A percentile compares a stretch with the other conserved stretches of the same genome.
phyloP scores from a whole-genome alignment of 495 filamentous ascomycete species.

The Letharia lupina region DNA sequence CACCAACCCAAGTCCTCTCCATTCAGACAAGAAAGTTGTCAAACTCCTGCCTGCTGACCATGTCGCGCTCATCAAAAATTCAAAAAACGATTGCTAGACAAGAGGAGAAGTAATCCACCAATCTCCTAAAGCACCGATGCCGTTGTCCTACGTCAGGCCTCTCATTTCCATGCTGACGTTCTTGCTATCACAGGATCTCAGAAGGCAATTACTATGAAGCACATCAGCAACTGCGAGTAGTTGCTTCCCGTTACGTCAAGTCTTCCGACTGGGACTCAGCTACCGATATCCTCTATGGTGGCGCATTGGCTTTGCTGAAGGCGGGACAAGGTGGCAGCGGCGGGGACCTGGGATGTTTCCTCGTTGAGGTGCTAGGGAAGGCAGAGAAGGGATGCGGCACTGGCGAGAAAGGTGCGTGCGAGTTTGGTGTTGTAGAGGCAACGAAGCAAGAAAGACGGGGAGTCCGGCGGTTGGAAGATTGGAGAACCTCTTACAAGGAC shows the following conservation, averaged over 20 bases:
- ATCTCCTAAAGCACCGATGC: neutral
- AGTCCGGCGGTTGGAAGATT: neutral
- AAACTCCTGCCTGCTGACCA: neutral
- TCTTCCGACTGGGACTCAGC: constrained; percentile 72
- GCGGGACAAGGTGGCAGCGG: constrained; percentile 88
- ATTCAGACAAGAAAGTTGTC: too few species aligned
- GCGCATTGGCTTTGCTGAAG: constrained; percentile 73
- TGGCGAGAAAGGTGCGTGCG: constrained; percentile 47
- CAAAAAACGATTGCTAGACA: constrained; percentile 67
- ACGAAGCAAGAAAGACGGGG: neutral
- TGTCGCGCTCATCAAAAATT: constrained; percentile 44
- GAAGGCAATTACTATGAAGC: constrained; percentile 96
- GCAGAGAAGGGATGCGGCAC: constrained; percentile 65
- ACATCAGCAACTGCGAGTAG: constrained; percentile 90
- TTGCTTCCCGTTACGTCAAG: constrained; percentile 87
- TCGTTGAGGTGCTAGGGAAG: constrained; percentile 83
- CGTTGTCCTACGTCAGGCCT: neutral
- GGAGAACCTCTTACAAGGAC: neutral
- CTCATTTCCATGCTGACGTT: neutral
- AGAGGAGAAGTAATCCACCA: constrained; percentile 36
- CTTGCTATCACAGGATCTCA: constrained; percentile 53
- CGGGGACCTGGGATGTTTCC: constrained; percentile 76
- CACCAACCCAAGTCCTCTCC: too few species aligned
- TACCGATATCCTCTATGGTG: constrained; percentile 75
- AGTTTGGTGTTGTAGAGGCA: neutral